These are phyloP conservation scores for Leishmania arabica DNA, from an alignment of 208 protist species.

Conservation along the genomic window DNA sequence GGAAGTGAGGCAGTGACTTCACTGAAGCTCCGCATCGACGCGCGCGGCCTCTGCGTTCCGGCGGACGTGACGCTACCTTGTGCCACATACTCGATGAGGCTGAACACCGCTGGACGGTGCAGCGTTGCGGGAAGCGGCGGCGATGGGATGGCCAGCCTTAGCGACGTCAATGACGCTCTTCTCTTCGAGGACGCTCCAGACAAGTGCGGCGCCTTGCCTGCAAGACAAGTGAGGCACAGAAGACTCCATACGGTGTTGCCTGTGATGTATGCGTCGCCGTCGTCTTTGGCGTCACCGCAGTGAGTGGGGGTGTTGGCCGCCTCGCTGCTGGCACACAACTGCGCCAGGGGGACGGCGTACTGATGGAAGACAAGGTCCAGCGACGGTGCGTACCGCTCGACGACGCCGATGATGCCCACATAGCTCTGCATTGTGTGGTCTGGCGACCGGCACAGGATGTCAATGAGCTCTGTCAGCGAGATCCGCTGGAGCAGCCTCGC, in stretches of 20 bases:
- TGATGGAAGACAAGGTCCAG: slow-evolving; percentile 55
- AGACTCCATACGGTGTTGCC: slow-evolving; percentile 63
- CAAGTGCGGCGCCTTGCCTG: slow-evolving; percentile 33
- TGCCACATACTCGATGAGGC: slow-evolving; percentile 59
- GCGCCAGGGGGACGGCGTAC: slow-evolving; percentile 40
- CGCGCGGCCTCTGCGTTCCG: background rate
- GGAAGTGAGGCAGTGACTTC: background rate
- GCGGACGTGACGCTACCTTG: slow-evolving; percentile 19
- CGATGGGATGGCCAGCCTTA: background rate
- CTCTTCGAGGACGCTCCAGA: slow-evolving; percentile 5
- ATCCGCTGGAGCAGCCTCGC: slow-evolving; percentile 44
- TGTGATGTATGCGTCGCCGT: slow-evolving; percentile 33
- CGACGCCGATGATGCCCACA: slow-evolving; percentile 43
- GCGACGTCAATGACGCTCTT: background rate
- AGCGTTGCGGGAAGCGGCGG: slow-evolving; percentile 37
- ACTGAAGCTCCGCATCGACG: slow-evolving; percentile 3
- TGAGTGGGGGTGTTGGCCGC: background rate
- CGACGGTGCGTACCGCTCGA: slow-evolving; percentile 55
- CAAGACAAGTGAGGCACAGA: slow-evolving; percentile 56
- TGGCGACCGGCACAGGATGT: slow-evolving; percentile 50
- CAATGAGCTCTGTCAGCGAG: slow-evolving; percentile 47
- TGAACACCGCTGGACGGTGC: slow-evolving; percentile 63
- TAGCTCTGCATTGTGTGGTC: slow-evolving; percentile 45
- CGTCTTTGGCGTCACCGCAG: background rate
- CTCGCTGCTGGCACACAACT: slow-evolving; percentile 12